These are phyloP conservation scores for Rhipidocladum racemiflorum DNA, from an alignment of 176 grass and related monocot species.

Conservation along the genomic window DNA sequence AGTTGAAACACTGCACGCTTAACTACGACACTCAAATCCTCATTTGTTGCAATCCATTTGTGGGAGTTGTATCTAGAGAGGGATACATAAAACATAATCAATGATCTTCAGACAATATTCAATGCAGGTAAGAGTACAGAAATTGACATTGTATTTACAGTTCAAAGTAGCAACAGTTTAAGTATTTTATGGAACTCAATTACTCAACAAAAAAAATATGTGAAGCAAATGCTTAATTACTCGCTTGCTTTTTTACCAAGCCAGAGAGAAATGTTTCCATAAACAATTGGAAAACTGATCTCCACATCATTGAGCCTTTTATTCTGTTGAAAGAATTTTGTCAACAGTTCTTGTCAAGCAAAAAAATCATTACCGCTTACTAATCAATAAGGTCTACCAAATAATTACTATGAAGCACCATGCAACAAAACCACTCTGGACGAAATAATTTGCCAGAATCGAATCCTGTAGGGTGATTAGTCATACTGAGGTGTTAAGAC, in stretches of 20 bases:
- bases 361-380: background rate
- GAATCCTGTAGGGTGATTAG: too few species aligned
- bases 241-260: constrained; percentile 97
- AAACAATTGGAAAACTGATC: constrained; percentile 86
- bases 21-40: constrained; percentile 80
- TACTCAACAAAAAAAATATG: background rate
- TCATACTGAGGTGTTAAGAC: too few species aligned
- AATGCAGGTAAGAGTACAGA: background rate
- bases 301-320: constrained; percentile 93
- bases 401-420: too few species aligned
- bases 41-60: constrained; percentile 90
- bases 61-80: constrained; percentile 64
- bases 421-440: too few species aligned
- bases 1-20: constrained; percentile 90
- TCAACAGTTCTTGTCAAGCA: background rate
- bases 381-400: background rate
- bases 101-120: background rate
- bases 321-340: constrained; percentile 40
- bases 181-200: background rate
- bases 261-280: constrained; percentile 84
- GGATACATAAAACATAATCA: background rate
- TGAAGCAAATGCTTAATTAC: constrained; percentile 41
- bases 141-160: background rate
- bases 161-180: background rate
- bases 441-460: too few species aligned